phyloP scores from a whole-genome alignment of 441 rosid genomes.

The Aleurites moluccanus region DNA sequence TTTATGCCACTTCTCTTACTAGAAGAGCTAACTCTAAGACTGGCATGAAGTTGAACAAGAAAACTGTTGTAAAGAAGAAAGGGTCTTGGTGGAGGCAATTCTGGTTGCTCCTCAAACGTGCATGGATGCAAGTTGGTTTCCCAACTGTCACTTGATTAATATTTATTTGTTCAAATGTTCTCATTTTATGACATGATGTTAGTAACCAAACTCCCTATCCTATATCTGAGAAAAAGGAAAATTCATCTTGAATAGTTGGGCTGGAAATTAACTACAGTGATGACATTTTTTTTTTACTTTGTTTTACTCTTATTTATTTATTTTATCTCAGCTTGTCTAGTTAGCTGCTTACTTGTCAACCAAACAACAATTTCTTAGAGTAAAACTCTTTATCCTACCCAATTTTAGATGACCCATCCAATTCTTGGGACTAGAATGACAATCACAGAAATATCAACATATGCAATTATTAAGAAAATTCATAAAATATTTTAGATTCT shows the following conservation, averaged over 20 bases:
- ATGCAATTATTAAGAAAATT: constrained; percentile 4
- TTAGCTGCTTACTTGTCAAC: constrained; percentile 1
- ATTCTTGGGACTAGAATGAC: constrained; percentile 7
- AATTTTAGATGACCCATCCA: constrained; percentile 8
- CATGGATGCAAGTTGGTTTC: constrained; percentile 89
- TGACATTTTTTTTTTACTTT: not conserved
- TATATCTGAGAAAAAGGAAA: not conserved
- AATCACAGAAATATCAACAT: not conserved
- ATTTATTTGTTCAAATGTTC: constrained; percentile 6
- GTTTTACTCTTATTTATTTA: not conserved
- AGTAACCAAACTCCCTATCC: not conserved
- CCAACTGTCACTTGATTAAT: constrained; percentile 15
- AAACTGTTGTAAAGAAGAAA: constrained; percentile 46
- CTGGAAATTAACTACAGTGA: not conserved
- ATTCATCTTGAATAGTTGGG: not conserved
- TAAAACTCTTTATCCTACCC: constrained; percentile 6
- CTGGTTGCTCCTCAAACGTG: constrained; percentile 80
- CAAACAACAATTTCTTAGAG: constrained; percentile 9
- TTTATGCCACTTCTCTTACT: constrained; percentile 68
- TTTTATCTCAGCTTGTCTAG: too few species aligned
- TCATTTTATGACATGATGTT: constrained; percentile 12
- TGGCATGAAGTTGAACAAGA: constrained; percentile 41
- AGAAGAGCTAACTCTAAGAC: constrained; percentile 33
- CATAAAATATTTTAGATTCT: not conserved
- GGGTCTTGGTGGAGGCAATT: constrained; percentile 89